phyloP scores from a whole-genome alignment of 1,139 yeast genomes.

The Yamadazyma spencermartinsiae region DNA sequence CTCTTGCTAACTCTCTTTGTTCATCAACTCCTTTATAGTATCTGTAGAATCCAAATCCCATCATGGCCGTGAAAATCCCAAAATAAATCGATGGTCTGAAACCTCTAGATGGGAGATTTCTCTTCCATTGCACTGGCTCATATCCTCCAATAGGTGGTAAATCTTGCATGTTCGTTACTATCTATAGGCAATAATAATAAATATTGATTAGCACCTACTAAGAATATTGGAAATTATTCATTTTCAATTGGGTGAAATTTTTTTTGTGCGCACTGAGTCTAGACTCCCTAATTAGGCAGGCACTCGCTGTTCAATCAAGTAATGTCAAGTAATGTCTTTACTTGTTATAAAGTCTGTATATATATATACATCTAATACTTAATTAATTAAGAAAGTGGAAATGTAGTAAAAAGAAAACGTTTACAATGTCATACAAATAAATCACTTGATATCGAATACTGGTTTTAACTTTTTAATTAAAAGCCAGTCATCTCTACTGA shows the following conservation, averaged over 20 bases:
- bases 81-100: constrained; percentile 76
- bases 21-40: constrained; percentile 71
- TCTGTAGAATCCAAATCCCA: constrained; percentile 73
- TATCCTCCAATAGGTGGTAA: constrained; percentile 88
- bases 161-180: constrained; percentile 55
- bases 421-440: background rate
- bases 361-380: background rate
- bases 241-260: constrained; percentile 18
- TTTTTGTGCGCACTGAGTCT: constrained; percentile 7
- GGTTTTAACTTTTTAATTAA: constrained; percentile 86
- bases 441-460: constrained; percentile 72
- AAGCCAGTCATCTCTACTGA: constrained; percentile 93
- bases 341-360: too few relatives aligned
- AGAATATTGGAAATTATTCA: constrained; percentile 6
- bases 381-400: background rate
- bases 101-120: constrained; percentile 83
- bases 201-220: background rate
- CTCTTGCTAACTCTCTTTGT: constrained; percentile 74
- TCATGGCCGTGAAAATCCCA: constrained; percentile 60
- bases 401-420: background rate
- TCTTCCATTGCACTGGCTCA: constrained; percentile 86
- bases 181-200: constrained; percentile 2
- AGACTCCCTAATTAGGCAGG: background rate
- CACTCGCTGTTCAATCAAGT: background rate
- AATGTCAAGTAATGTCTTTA: background rate